A percentile compares a stretch with the other conserved stretches of the same genome.
Conservation (phyloP, 164 flowering plant species). For the Amborella trichopoda region DNA sequence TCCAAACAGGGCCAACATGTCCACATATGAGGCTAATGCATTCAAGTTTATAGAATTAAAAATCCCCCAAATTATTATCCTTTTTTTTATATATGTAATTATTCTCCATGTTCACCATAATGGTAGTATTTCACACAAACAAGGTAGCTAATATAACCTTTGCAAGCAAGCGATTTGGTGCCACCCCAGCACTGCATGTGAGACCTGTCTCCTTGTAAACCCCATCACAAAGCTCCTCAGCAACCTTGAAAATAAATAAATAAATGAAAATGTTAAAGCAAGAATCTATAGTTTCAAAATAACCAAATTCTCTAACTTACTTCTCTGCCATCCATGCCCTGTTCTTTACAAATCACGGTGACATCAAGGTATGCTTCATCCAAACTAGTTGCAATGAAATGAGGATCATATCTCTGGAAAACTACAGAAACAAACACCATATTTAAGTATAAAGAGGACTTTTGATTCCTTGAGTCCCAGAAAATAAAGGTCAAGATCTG, state of each 20-base stretch:
- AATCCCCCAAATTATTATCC: too few species aligned
- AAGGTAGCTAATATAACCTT: constrained; percentile 38
- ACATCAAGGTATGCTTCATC: constrained; percentile 98
- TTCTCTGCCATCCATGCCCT: constrained; percentile 45
- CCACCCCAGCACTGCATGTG: constrained; percentile 98
- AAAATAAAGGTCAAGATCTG: background rate
- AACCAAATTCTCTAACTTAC: constrained; percentile 27
- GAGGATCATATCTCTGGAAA: constrained; percentile 68
- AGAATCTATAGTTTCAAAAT: background rate
- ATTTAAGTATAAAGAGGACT: constrained; percentile 1
- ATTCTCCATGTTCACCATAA: too few species aligned
- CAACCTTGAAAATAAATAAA: constrained; percentile 32
- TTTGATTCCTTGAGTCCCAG: too few species aligned
- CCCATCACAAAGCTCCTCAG: constrained; percentile 61
- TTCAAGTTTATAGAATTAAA: too few species aligned
- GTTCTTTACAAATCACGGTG: constrained; percentile 62
- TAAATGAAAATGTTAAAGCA: background rate
- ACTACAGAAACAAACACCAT: constrained; percentile 26
- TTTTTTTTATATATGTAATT: too few species aligned
- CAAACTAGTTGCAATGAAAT: constrained; percentile 78
- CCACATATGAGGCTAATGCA: too few species aligned
- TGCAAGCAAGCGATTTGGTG: constrained; percentile 89
- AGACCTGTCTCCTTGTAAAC: constrained; percentile 72
- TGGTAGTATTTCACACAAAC: too few species aligned
- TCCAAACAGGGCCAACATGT: too few species aligned